Base-by-base conservation (phyloP, 306 rosid species). In the Sesbania bispinosa region DNA sequence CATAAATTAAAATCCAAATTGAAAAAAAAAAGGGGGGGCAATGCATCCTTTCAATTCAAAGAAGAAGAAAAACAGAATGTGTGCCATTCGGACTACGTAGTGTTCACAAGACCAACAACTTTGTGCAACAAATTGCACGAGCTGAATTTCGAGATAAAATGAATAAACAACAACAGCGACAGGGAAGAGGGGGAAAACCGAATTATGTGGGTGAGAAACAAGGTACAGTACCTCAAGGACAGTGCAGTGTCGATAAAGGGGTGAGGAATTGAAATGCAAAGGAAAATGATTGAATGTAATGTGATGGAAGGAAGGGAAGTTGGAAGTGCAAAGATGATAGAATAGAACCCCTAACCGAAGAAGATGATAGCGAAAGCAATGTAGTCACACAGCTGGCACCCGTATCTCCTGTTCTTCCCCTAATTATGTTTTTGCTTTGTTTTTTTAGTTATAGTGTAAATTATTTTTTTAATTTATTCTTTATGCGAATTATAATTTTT, bases 321-420 rank as follows among this genome's bases (percentile, higher is more conserved):
- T 42, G 27, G 26, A 45, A 32, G 38, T 43, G 35, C 10, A 38
- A 39, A 18, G 52, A 57, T 3, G 62, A 9, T 1, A 16, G 7
- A 0, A 41, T 5, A 24, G 78, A 74, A 74, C 78, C 78, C 78
- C 62, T 62, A 62, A 26, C 9, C 7, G 7, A 32, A 32, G 1
- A 32, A 32, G 36, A 32, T 32, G 36, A 32, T 32, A 32, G 36
- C 36, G 36, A 32, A 32, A 32, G 36, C 36, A 32, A 32, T 5
- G 5, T 32, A 6, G 36, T 5, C 36, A 32, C 36, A 32, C 9
- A 32, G 8, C 36, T 32, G 36, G 36, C 36, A 6, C 36, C 36
- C 36, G 8, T 32, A 32, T 32, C 36, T 32, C 5, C 9, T 32
- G 36, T 32, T 32, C 36, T 6, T 32, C 33, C 36, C 36, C 36